Evolutionary conservation across 768 basidiomycete species (phyloP).

Genomic region (Mycena chlorophos): DNA sequence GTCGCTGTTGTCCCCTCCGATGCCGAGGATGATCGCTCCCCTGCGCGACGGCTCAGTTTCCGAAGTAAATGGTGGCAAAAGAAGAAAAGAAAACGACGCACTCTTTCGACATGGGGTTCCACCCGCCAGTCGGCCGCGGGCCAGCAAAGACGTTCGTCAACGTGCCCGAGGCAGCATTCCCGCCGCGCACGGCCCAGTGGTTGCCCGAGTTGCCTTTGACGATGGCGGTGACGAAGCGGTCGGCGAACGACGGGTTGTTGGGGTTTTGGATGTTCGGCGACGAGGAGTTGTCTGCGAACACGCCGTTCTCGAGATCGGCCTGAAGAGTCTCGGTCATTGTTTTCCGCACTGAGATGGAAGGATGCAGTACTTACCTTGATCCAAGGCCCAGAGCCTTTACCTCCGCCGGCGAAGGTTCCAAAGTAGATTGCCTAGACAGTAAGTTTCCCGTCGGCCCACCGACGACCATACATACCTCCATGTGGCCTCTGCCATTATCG

Average conservation of each 20-base stretch:
- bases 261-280: background rate
- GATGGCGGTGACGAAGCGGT: constrained; percentile 13
- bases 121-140: constrained; percentile 1
- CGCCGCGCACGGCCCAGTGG: background rate
- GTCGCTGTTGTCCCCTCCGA: constrained; percentile 15
- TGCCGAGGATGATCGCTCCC: constrained; percentile 11
- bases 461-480: background rate
- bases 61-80: background rate
- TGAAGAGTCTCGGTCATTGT: too few relatives aligned
- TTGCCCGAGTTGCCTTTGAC: constrained; percentile 12
- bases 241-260: background rate
- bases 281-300: background rate
- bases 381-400: constrained; percentile 8
- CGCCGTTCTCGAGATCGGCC: background rate
- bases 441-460: constrained; percentile 7
- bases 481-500: background rate
- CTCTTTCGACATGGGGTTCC: constrained; percentile 14
- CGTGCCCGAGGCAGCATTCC: too few relatives aligned
- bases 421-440: too few relatives aligned
- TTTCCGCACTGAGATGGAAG: too few relatives aligned
- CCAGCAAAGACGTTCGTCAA: too few relatives aligned
- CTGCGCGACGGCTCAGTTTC: background rate
- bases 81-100: background rate
- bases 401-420: constrained; percentile 1
- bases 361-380: too few relatives aligned